phyloP scores from a whole-genome alignment of 1,284 basidiomycete species.

The Ustilago cynodontis region DNA sequence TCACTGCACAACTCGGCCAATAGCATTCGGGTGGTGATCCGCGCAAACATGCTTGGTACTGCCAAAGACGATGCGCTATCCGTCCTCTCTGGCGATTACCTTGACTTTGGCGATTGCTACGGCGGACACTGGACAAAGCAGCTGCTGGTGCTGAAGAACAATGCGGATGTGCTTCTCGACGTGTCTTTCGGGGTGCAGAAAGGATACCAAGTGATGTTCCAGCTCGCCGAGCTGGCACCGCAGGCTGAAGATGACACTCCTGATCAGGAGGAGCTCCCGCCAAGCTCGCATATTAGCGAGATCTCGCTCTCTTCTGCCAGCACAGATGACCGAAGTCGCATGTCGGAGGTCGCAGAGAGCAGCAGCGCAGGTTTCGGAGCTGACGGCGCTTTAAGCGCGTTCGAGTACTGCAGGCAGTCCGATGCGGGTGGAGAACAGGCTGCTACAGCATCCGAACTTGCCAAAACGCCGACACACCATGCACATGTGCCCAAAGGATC shows the following conservation, averaged over 20 bases:
- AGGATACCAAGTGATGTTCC: slow-evolving; percentile 72
- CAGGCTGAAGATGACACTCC: slow-evolving; percentile 47
- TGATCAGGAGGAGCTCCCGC: slow-evolving; percentile 46
- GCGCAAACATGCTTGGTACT: slow-evolving; percentile 67
- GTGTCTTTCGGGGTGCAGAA: slow-evolving; percentile 71
- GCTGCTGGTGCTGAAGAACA: slow-evolving; percentile 72
- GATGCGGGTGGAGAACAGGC: slow-evolving; percentile 25
- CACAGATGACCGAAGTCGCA: slow-evolving; percentile 32
- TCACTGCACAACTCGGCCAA: slow-evolving; percentile 63
- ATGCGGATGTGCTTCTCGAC: slow-evolving; percentile 71
- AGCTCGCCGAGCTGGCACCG: slow-evolving; percentile 71
- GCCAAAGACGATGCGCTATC: slow-evolving; percentile 71
- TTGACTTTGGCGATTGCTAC: slow-evolving; percentile 73
- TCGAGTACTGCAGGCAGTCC: slow-evolving; percentile 23
- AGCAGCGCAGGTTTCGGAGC: slow-evolving; percentile 33
- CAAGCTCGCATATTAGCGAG: slow-evolving; percentile 41
- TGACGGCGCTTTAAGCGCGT: slow-evolving; percentile 33
- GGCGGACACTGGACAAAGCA: slow-evolving; percentile 73
- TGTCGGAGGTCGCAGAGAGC: slow-evolving; percentile 37
- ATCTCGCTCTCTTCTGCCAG: slow-evolving; percentile 43
- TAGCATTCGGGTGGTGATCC: slow-evolving; percentile 59
- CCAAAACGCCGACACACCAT: slow-evolving; percentile 59
- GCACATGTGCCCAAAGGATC: slow-evolving; percentile 45
- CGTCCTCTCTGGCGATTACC: slow-evolving; percentile 71
- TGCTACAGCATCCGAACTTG: slow-evolving; percentile 45